Conservation (phyloP, 2,329 filamentous ascomycete species). For the Neonectria coccinea region DNA sequence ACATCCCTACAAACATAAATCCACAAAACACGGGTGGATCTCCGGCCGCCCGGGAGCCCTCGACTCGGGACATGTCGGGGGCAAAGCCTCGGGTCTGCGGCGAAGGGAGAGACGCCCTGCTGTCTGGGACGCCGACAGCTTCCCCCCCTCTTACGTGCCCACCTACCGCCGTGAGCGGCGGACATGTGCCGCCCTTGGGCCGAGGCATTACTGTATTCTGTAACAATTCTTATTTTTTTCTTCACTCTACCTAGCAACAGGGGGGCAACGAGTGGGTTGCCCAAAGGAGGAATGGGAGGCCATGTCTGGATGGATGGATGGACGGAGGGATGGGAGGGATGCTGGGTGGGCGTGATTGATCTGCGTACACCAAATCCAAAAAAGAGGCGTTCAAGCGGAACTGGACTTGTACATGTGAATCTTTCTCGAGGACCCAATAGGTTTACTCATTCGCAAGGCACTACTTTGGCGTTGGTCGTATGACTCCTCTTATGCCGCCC, state of each 20-base stretch:
- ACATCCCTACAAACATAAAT: constrained; percentile 32
- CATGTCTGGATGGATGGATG: constrained; percentile 15
- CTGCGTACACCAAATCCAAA: constrained; percentile 28
- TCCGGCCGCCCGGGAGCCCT: constrained; percentile 42
- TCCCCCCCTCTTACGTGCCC: neutral
- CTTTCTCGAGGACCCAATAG: constrained; percentile 38
- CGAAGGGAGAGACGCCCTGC: neutral
- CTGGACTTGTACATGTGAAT: constrained; percentile 41
- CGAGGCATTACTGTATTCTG: constrained; percentile 38
- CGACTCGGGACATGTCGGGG: constrained; percentile 40
- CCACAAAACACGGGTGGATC: constrained; percentile 37
- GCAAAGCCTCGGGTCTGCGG: constrained; percentile 35
- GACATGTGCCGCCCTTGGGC: constrained; percentile 35
- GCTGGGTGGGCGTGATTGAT: neutral
- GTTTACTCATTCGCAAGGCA: constrained; percentile 34
- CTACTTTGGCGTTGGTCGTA: constrained; percentile 38
- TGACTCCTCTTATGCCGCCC: constrained; percentile 40
- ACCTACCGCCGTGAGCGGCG: constrained; percentile 16
- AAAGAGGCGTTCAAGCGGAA: constrained; percentile 43
- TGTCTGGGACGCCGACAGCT: neutral
- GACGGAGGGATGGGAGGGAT: constrained; percentile 4
- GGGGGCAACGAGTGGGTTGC: neutral
- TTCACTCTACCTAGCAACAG: constrained; percentile 2
- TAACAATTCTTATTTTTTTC: constrained; percentile 7
- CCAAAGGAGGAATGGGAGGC: neutral